Base-by-base conservation (phyloP, 1,284 basidiomycete species). In the Ceratorhiza oryzae-sativae region DNA sequence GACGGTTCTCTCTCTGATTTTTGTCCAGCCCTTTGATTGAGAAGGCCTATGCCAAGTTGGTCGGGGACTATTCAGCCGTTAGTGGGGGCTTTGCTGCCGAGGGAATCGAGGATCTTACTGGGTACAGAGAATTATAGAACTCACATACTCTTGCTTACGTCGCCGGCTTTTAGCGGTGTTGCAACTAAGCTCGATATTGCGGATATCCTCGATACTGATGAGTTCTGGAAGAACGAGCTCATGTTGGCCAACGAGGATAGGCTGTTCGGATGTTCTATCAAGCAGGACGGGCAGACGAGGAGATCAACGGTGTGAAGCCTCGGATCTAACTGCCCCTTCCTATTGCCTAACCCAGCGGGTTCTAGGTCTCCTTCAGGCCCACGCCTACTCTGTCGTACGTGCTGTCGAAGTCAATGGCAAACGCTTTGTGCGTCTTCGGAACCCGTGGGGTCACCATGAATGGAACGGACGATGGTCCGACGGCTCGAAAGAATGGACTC, bases 381-480 rank as follows among this genome's bases (percentile, higher is more conserved):
- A 87, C 71, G 83, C 86, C 0, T 87, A 87, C 73, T 84, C 85
- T 0, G 83, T 87, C 34, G 77, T 87, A 9, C 80, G 83, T 9
- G 85, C 84, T 0, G 80, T 84, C 0, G 82, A 86, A 74, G 80
- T 81, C 59, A 82, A 82, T 0, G 84, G 86, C 9, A 77, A 70
- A 27, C 67, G 67, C 8, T 70, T 70, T 25, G 67, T 70, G 13
- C 67, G 67, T 18, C 67, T 87, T 13, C 81, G 86, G 1, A 87
- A 87, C 75, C 86, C 86, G 1, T 77, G 76, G 76, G 86, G 85
- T 1, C 76, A 79, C 48, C 79, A 80, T 0, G 85, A 85, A 73
- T 86, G 85, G 85, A 84, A 79, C 0, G 86, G 86, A 0, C 79
- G 81, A 3, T 87, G 85, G 85, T 82, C 82, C 2, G 85, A 86